phyloP scores from a whole-genome alignment of 2,329 filamentous ascomycete genomes.

The Coleophoma cylindrospora region DNA sequence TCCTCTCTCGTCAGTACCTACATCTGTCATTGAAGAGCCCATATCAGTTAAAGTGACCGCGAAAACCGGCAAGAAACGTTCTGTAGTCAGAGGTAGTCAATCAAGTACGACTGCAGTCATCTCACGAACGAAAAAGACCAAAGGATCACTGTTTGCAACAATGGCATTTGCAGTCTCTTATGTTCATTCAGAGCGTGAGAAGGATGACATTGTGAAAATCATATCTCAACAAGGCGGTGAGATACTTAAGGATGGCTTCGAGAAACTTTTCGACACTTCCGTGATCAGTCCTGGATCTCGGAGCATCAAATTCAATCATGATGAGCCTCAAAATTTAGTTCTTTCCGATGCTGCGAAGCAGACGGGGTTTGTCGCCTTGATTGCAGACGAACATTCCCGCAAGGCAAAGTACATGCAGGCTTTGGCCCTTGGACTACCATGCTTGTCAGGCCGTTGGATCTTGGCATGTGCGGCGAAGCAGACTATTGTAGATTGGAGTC shows the following conservation, averaged over 20 bases:
- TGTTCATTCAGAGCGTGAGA: slow-evolving; percentile 45
- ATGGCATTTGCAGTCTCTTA: slow-evolving; percentile 90
- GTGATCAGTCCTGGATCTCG: slow-evolving; percentile 8
- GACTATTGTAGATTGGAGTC: slow-evolving; percentile 65
- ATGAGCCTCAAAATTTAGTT: slow-evolving; percentile 34
- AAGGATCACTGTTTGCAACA: slow-evolving; percentile 55
- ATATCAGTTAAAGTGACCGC: neutral
- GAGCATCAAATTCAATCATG: slow-evolving; percentile 1
- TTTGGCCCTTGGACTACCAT: slow-evolving; percentile 82
- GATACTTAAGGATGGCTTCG: slow-evolving; percentile 71
- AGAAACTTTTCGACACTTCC: slow-evolving; percentile 64
- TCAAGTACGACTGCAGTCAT: neutral
- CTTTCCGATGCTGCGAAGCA: slow-evolving; percentile 48
- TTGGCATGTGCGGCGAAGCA: slow-evolving; percentile 61
- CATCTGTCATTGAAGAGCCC: neutral
- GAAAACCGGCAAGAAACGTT: neutral
- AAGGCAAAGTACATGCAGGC: slow-evolving; percentile 94
- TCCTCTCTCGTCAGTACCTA: neutral
- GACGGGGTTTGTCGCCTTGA: slow-evolving; percentile 75
- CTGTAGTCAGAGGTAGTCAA: slow-evolving; percentile 6
- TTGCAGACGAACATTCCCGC: slow-evolving; percentile 80
- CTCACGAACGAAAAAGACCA: neutral
- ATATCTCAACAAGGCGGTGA: slow-evolving; percentile 69
- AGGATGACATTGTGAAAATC: slow-evolving; percentile 50
- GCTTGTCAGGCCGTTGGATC: slow-evolving; percentile 78